Evolutionary conservation across 331 rosid genomes (phyloP).

Genomic region (Phaseolus coccineus): DNA sequence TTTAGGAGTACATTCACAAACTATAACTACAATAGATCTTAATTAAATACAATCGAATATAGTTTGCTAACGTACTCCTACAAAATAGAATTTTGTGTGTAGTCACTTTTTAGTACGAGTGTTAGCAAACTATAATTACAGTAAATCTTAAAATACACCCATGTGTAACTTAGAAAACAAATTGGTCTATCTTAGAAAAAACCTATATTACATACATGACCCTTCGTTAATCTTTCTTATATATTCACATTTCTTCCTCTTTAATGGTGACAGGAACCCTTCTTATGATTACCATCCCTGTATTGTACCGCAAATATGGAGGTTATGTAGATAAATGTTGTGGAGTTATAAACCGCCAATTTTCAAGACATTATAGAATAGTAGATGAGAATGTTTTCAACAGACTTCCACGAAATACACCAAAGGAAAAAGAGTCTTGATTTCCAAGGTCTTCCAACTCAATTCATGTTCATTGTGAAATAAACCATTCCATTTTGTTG

Average conservation of each 20-base stretch:
- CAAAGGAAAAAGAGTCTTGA: slow-evolving; percentile 50
- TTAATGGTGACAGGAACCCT: slow-evolving; percentile 71
- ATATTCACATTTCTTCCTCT: slow-evolving; percentile 16
- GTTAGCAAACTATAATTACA: too few relatives aligned
- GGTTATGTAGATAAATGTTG: slow-evolving; percentile 13
- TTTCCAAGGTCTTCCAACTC: neutral
- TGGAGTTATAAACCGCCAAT: slow-evolving; percentile 54
- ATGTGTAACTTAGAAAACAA: too few relatives aligned
- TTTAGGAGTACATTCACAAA: too few relatives aligned
- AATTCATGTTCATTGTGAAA: neutral
- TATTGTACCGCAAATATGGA: slow-evolving; percentile 65
- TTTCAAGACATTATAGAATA: slow-evolving; percentile 82
- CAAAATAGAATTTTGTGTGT: too few relatives aligned
- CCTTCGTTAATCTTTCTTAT: neutral
- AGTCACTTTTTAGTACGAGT: too few relatives aligned
- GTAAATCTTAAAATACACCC: too few relatives aligned
- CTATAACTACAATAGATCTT: too few relatives aligned
- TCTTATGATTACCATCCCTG: slow-evolving; percentile 72
- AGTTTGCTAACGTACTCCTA: too few relatives aligned
- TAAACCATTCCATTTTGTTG: neutral
- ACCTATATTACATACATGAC: too few relatives aligned
- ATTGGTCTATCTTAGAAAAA: too few relatives aligned
- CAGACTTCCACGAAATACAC: slow-evolving; percentile 65
- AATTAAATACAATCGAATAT: too few relatives aligned
- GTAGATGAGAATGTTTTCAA: slow-evolving; percentile 80